Conservation (phyloP, 176 grass and related monocot species). For the Bolboschoenus planiculmis region DNA sequence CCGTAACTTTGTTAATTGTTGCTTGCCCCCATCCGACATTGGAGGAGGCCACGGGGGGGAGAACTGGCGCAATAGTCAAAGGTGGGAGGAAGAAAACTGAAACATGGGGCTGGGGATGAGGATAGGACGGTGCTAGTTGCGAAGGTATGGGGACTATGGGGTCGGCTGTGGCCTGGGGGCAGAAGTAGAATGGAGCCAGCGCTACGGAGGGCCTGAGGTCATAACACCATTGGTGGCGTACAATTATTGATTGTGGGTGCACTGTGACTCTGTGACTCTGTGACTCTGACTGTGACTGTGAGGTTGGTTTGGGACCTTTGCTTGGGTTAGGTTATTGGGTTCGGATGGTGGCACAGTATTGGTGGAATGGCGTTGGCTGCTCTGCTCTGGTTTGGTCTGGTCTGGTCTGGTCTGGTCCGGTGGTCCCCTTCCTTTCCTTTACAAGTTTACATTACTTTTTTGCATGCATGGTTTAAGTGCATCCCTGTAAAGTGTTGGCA, state of each 20-base stretch:
- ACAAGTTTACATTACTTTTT: background rate
- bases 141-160: background rate
- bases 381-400: no score
- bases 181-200: background rate
- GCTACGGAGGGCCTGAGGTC: background rate
- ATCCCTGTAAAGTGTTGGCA: background rate
- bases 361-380: background rate
- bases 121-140: background rate
- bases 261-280: background rate
- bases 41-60: no score
- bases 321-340: no score
- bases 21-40: no score
- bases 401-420: no score
- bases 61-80: background rate
- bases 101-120: background rate
- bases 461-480: background rate
- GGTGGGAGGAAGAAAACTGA: no score
- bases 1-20: no score
- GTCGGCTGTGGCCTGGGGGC: background rate
- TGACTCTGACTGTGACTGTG: background rate
- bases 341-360: background rate
- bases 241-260: conserved; percentile 20
- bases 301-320: background rate
- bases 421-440: background rate
- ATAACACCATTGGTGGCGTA: background rate